phyloP scores from a whole-genome alignment of 495 filamentous ascomycete species.

The Monascus purpureus region DNA sequence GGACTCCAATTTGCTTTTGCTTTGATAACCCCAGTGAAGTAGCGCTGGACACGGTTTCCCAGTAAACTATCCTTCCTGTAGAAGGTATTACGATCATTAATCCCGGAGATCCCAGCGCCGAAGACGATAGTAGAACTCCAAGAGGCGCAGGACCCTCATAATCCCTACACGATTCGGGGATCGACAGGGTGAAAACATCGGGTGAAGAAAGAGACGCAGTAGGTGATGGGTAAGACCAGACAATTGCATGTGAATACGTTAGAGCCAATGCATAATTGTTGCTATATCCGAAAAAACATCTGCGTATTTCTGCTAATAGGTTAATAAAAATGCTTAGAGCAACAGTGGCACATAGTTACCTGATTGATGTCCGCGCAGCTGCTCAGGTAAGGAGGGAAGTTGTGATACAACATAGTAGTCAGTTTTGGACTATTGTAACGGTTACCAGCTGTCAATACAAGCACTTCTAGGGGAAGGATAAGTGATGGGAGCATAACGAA shows the following conservation, averaged over 20 bases:
- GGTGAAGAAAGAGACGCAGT: constrained; percentile 42
- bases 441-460: background rate
- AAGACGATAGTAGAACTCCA: constrained; percentile 64
- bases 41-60: constrained; percentile 83
- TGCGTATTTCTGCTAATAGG: constrained; percentile 14
- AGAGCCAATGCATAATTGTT: constrained; percentile 64
- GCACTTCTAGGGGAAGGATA: background rate
- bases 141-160: constrained; percentile 55
- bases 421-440: constrained; percentile 54
- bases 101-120: constrained; percentile 61
- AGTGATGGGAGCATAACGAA: background rate
- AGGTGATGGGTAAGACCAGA: constrained; percentile 65
- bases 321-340: constrained; percentile 7
- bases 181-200: constrained; percentile 59
- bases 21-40: constrained; percentile 60
- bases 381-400: constrained; percentile 65
- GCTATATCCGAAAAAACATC: constrained; percentile 47
- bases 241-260: constrained; percentile 63
- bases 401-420: constrained; percentile 76
- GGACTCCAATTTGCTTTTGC: constrained; percentile 63
- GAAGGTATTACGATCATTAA: constrained; percentile 71
- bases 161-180: constrained; percentile 58
- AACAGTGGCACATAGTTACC: constrained; percentile 29
- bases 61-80: constrained; percentile 77
- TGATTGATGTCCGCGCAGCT: constrained; percentile 45